These are phyloP conservation scores for Aspergillus sojae DNA, from an alignment of 2,329 filamentous ascomycete species.

Conservation along the genomic window DNA sequence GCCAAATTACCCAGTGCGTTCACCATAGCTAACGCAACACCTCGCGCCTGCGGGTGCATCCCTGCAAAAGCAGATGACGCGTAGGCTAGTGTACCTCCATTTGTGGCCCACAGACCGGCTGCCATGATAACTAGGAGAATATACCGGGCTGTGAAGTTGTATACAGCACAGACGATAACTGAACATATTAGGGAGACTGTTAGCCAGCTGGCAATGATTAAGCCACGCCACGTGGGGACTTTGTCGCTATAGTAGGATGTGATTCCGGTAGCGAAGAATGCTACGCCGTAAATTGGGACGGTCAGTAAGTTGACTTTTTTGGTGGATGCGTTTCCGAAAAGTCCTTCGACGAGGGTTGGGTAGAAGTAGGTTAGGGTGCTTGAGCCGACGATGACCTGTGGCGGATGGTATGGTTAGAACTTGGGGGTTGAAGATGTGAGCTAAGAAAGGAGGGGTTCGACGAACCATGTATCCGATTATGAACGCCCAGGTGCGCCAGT, in stretches of 20 bases:
- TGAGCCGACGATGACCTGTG: constrained; percentile 41
- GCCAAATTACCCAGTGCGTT: constrained; percentile 59
- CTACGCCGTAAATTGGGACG: constrained; percentile 58
- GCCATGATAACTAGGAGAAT: constrained; percentile 60
- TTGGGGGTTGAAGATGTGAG: not conserved
- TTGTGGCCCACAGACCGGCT: constrained; percentile 57
- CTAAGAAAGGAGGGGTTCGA: too few relatives aligned
- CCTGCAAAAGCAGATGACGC: constrained; percentile 55
- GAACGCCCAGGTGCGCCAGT: constrained; percentile 45
- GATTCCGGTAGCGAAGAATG: constrained; percentile 53
- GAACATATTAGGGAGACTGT: constrained; percentile 41
- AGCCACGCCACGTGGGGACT: constrained; percentile 49
- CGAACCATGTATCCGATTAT: constrained; percentile 44
- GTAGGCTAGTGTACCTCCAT: constrained; percentile 56
- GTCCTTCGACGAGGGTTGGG: constrained; percentile 30
- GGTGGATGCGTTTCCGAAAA: constrained; percentile 29
- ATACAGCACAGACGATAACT: constrained; percentile 48
- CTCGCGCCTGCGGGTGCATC: constrained; percentile 55
- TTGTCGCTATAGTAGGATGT: constrained; percentile 54
- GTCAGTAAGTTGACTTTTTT: constrained; percentile 28
- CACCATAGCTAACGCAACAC: constrained; percentile 55
- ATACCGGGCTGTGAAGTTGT: constrained; percentile 57
- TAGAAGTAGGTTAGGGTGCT: constrained; percentile 36
- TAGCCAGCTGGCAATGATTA: constrained; percentile 55
- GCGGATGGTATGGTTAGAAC: too few relatives aligned